Conservation (phyloP, 202 grass and related monocot species). For the Schoenoplectus tabernaemontani region DNA sequence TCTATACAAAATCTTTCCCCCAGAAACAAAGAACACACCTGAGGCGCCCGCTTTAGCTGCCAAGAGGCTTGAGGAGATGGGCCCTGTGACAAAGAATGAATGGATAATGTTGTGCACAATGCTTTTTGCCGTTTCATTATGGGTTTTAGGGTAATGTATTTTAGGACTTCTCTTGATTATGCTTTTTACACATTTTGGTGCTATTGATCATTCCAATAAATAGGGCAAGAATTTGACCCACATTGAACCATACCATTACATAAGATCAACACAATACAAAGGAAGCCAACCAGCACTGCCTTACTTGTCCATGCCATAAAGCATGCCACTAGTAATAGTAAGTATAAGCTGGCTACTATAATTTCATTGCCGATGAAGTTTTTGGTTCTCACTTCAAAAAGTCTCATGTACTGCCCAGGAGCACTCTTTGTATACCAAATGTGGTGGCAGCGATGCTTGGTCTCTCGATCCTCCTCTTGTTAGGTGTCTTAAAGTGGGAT, state of each 20-base stretch:
- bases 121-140: constrained; percentile 78
- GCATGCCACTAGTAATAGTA: not conserved
- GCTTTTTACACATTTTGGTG: not conserved
- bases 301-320: not conserved
- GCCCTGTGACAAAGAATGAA: constrained; percentile 77
- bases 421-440: constrained; percentile 54
- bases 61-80: constrained; percentile 66
- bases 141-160: constrained; percentile 87
- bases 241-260: not conserved
- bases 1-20: constrained; percentile 78
- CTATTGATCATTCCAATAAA: no score
- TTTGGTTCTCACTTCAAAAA: not conserved
- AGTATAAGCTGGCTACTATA: not conserved
- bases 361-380: not conserved
- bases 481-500: constrained; percentile 85
- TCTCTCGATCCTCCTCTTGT: constrained; percentile 69
- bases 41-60: constrained; percentile 71
- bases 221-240: not conserved
- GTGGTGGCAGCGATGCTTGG: constrained; percentile 92
- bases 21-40: constrained; percentile 86
- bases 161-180: not conserved
- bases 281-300: not conserved
- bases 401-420: constrained; percentile 28
- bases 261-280: not conserved
- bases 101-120: constrained; percentile 85